Percentiles rank a stretch among this genome's conserved stretches.
Evolutionary conservation across 208 protist genomes (phyloP).

Genomic region (Crithidia bombi): DNA sequence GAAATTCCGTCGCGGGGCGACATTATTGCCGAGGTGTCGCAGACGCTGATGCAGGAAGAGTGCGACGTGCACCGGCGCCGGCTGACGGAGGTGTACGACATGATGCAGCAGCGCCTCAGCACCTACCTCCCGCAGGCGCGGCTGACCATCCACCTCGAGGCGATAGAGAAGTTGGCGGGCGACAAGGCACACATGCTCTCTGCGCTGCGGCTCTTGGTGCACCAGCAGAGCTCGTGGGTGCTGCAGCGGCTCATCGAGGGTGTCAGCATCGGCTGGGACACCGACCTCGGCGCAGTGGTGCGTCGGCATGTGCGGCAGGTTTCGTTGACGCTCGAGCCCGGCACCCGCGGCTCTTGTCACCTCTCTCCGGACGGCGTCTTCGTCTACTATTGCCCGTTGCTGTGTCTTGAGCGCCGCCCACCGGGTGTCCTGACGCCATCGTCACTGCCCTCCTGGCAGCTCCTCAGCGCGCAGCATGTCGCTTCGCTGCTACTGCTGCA

Average conservation of each 20-base stretch:
- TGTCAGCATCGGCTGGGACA: conserved; percentile 80
- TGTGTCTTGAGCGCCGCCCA: conserved; percentile 55
- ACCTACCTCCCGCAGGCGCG: conserved; percentile 50
- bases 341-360: conserved; percentile 54
- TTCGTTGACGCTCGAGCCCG: conserved; percentile 52
- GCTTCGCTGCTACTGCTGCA: conserved; percentile 74
- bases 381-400: conserved; percentile 77
- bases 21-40: conserved; percentile 48
- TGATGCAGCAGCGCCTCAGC: conserved; percentile 51
- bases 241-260: conserved; percentile 79
- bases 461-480: conserved; percentile 73
- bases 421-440: conserved; percentile 26
- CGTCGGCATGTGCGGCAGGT: conserved; percentile 64
- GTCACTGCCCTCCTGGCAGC: conserved; percentile 54
- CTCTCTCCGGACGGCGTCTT: conserved; percentile 44
- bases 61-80: conserved; percentile 42
- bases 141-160: conserved; percentile 54
- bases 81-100: conserved; percentile 47
- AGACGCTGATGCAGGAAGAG: conserved; percentile 50
- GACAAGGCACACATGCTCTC: conserved; percentile 64
- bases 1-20: conserved; percentile 47
- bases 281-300: conserved; percentile 59
- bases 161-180: conserved; percentile 32
- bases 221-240: conserved; percentile 62
- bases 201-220: conserved; percentile 65